Conservation (phyloP, 768 basidiomycete species). For the Amanita subjunquillea region DNA sequence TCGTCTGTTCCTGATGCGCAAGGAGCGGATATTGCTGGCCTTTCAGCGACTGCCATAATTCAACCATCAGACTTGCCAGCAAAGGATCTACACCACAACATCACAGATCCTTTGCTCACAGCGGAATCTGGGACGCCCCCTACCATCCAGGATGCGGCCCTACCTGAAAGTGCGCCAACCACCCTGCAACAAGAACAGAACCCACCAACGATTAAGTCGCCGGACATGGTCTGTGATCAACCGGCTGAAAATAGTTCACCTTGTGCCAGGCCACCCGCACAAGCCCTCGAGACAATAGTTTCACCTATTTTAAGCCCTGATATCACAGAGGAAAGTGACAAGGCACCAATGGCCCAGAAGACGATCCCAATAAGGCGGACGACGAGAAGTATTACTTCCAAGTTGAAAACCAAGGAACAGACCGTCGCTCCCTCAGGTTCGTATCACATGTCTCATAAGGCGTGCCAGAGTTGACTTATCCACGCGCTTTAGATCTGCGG, state of each 20-base stretch:
- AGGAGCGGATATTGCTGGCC: neutral
- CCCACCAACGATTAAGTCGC: neutral
- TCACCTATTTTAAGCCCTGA: neutral
- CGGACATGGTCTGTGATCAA: neutral
- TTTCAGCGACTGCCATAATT: neutral
- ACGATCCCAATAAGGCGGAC: constrained; percentile 17
- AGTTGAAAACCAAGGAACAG: constrained; percentile 12
- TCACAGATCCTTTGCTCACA: neutral
- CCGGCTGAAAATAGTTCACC: neutral
- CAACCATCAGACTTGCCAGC: neutral
- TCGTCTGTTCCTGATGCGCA: neutral
- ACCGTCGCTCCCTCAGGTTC: constrained; percentile 7
- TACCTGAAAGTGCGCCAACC: neutral
- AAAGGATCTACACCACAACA: neutral
- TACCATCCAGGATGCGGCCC: neutral
- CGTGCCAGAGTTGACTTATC: neutral
- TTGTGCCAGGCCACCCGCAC: neutral
- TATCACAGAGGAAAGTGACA: constrained; percentile 9
- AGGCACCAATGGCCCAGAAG: constrained; percentile 19
- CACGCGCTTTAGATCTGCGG: neutral
- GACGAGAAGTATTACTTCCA: constrained; percentile 25
- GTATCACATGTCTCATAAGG: neutral
- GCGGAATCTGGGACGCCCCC: neutral
- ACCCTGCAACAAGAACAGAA: neutral
- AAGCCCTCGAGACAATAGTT: neutral